Base-by-base conservation (phyloP, 1,284 basidiomycete species). In the Naganishia sp. region DNA sequence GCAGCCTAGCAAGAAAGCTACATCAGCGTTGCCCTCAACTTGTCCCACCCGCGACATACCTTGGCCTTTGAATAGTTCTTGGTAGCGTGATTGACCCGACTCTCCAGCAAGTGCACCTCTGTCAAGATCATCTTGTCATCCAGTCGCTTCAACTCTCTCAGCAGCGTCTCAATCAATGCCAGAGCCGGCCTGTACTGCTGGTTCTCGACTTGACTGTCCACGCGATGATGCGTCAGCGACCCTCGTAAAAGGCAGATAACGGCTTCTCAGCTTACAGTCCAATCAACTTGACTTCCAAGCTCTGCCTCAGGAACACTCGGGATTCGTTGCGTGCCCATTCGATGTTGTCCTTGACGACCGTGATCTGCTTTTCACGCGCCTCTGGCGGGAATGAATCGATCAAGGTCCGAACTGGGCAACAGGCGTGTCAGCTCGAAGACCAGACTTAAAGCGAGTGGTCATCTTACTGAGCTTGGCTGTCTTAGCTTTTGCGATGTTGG, bases 81-180 rank as follows among this genome's bases (percentile, higher is more conserved):
- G 65, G 94, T 87, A 0, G 91, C 92, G 68, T 94, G 87, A 73
- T 94, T 92, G 3, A 95, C 92, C 57, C 92, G 83, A 67, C 90
- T 92, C 80, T 99, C 95, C 35, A 98, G 85, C 9, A 98, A 84
- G 74, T 96, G 94, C 0, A 98, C 94, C 77, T 99, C 95, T 2
- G 94, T 97, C 25, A 99, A 84, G 71, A 98, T 91, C 86, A 96
- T 90, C 84, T 98, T 99, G 83, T 98, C 95, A 77, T 99, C 95
- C 25, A 99, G 82, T 51, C 89, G 87, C 80, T 92, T 93, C 52
- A 99, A 85, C 78, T 98, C 95, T 9, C 88, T 89, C 32, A 98
- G 84, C 18, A 99, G 84, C 0, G 84, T 83, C 69, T 94, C 92
- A 70, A 97, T 94, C 67, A 94, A 85, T 0, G 85, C 76, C 10